A percentile compares a stretch with the other conserved stretches of the same genome.
These are phyloP conservation scores for Tagetes patula DNA, from an alignment of 129 eudicot genomes.

Conservation along the genomic window DNA sequence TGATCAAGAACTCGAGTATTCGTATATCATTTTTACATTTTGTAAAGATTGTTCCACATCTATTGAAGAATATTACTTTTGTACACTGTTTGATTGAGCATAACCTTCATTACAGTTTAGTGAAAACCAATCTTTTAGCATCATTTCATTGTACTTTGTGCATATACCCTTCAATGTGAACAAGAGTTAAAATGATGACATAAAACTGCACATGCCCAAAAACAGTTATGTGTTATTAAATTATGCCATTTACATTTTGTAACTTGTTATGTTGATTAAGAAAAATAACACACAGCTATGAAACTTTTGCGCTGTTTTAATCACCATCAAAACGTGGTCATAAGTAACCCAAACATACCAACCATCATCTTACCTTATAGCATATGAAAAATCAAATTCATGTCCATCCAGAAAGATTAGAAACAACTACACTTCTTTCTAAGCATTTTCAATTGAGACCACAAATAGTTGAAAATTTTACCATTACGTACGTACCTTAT, in stretches of 20 bases:
- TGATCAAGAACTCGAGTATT: background rate
- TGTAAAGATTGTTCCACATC: constrained; percentile 15
- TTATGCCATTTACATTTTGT: no score
- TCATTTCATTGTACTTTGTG: constrained; percentile 15
- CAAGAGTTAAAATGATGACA: background rate
- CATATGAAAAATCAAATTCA: background rate
- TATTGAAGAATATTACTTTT: background rate
- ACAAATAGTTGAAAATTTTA: background rate
- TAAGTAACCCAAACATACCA: background rate
- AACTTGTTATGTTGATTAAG: no score
- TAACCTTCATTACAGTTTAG: constrained; percentile 5
- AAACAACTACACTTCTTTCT: background rate
- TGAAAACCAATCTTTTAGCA: constrained; percentile 3
- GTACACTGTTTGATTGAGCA: constrained; percentile 14
- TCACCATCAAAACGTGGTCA: background rate
- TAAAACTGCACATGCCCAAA: no score
- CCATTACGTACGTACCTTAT: constrained; percentile 20
- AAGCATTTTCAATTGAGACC: background rate
- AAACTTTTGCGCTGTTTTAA: background rate
- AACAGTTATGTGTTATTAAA: no score
- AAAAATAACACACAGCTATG: background rate
- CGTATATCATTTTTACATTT: background rate
- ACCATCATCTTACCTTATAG: background rate
- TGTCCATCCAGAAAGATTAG: background rate
- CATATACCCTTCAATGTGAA: background rate